Evolutionary conservation across 495 filamentous ascomycete genomes (phyloP), one percentile per base, ranked within the genome.

Genomic region (Daldinia grandis): DNA sequence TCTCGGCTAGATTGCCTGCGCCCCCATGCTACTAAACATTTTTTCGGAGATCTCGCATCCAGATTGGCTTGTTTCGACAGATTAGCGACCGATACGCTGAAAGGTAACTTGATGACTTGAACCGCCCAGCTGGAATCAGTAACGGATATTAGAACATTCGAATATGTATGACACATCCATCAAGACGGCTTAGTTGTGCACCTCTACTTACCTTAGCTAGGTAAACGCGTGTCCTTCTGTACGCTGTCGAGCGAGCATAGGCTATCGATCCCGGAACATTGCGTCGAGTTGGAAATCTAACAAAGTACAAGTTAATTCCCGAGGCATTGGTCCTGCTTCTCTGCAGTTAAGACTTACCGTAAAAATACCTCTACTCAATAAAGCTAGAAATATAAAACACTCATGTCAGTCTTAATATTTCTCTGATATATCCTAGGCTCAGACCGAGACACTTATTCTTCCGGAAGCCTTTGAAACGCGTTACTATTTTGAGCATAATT

Each of bases 21-120:
- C 59, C 70, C 69, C 70, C 70, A 68, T 73, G 60, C 62, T 64
- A 58, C 70, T 69, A 66, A 62, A 57, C 50, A 65, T 58, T 58
- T 65, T 57, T 24, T 69, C 70, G 70, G 65, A 73, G 70, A 73
- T 73, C 70, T 73, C 64, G 70, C 70, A 73, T 73, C 31, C 70
- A 73, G 70, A 73, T 73, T 73, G 70, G 61, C 62, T 62, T 73
- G 57, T 73, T 73, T 66, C 44, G 62, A 62, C 61, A 73, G 70
- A 73, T 73, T 73, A 73, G 70, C 70, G 70, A 73, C 70, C 65
- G 70, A 65, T 69, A 69, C 59, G 47, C 54, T 33, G 42, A 64
- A 28, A 66, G 28, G 61, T 42, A 44, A 61, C 56, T 71, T 63
- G 58, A 65, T 58, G 40, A 58, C 49, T 44, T 47, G 62, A 70